Evolutionary conservation across 2,329 filamentous ascomycete genomes (phyloP), one percentile per base, ranked within the genome.

Genomic region (Neonectria punicea): DNA sequence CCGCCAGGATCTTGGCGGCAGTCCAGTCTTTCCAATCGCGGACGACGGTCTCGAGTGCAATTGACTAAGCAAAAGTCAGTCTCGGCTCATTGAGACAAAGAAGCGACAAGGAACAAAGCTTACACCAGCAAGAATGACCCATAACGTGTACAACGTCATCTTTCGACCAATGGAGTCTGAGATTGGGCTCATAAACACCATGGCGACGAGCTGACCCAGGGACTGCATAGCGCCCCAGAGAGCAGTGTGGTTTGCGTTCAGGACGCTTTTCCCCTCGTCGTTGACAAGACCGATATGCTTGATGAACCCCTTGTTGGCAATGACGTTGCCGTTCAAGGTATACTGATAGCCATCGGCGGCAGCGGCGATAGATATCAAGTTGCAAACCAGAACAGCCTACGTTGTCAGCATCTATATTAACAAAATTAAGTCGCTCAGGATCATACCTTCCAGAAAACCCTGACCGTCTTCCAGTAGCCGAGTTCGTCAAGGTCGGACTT

Each of bases 291-390:
- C 65, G 4, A 67, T 6, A 36, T 67, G 65, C 3, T 58, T 41
- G 41, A 67, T 67, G n/a, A 67, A 67, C 11, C 65, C 65, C 13
- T 61, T 41, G 28, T 67, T 67, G 51, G 61, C 61, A 34, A 67
- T 67, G 9, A 65, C 53, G 32, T 65, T 67, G 10, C 65, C 65
- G 20, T 64, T 67, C 20, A 67, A 13, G 30, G 51, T 60, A n/a
- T 53, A 46, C 13, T 67, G 61, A n/a, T 58, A 67, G 2, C 65
- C 65, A 51, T 67, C 65, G 34, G 30, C 39, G 1, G 61, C 56
- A 2, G 61, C 65, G 3, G 65, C 61, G 18, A 67, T 61, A 3
- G 49, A 67, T 14, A 67, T 41, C n/a, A 67, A 20, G 32, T 67
- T 67, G 36, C 65, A 67, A 6, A 67, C 46, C 1, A 67, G 36